phyloP scores from a whole-genome alignment of 345 rosid genomes.

The Cardamine resedifolia region DNA sequence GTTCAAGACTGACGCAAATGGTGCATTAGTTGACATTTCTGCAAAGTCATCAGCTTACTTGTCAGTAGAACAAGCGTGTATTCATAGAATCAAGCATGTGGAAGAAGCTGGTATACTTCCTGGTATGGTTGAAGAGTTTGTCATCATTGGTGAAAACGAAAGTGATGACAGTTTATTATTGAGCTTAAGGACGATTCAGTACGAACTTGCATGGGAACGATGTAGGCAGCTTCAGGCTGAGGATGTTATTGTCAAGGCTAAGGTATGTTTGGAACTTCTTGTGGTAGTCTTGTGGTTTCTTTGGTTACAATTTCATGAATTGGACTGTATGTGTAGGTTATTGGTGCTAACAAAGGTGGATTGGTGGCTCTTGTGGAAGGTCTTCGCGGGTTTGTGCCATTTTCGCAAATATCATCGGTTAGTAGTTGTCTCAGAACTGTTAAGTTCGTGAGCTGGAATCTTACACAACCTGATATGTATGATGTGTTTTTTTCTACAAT shows the following conservation, averaged over 20 bases:
- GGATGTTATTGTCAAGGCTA: conserved; percentile 87
- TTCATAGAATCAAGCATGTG: conserved; percentile 68
- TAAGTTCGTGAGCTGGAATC: not conserved
- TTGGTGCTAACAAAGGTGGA: conserved; percentile 92
- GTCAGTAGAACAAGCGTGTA: conserved; percentile 79
- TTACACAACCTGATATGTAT: conserved; percentile 4
- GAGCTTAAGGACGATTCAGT: conserved; percentile 74
- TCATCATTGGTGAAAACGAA: conserved; percentile 76
- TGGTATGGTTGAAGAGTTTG: conserved; percentile 79
- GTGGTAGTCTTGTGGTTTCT: conserved; percentile 13
- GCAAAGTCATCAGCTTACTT: conserved; percentile 86
- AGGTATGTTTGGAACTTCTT: conserved; percentile 46
- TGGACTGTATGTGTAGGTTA: conserved; percentile 50
- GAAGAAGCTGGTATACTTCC: conserved; percentile 87
- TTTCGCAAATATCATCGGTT: conserved; percentile 89
- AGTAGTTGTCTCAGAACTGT: conserved; percentile 40
- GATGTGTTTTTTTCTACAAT: conserved; percentile 3
- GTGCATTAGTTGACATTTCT: conserved; percentile 82
- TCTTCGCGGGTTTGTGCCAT: conserved; percentile 89
- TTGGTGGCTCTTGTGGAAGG: conserved; percentile 84
- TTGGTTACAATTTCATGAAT: conserved; percentile 3
- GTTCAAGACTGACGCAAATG: conserved; percentile 62
- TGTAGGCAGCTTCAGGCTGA: conserved; percentile 98
- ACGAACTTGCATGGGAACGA: conserved; percentile 92
- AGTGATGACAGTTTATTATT: conserved; percentile 78